Evolutionary conservation across 2,329 filamentous ascomycete genomes (phyloP).

Genomic region (Sclerotinia spermophila): DNA sequence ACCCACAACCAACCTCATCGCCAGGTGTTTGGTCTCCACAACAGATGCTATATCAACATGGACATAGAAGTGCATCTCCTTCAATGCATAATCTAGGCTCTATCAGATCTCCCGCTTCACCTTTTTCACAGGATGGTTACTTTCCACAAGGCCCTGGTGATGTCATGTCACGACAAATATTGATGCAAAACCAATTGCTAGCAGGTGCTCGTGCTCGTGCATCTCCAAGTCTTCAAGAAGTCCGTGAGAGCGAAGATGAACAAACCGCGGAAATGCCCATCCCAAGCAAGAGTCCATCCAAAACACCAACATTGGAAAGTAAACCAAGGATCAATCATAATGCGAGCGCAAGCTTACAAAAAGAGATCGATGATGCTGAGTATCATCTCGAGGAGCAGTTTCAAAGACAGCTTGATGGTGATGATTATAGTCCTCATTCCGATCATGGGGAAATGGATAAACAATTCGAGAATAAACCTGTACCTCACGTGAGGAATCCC

Average conservation of each 20-base stretch:
- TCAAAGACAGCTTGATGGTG: slow-evolving; percentile 73
- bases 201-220: slow-evolving; percentile 44
- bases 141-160: slow-evolving; percentile 36
- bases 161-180: slow-evolving; percentile 44
- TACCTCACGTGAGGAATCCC: slow-evolving; percentile 25
- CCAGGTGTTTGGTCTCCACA: slow-evolving; percentile 56
- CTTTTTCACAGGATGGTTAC: slow-evolving; percentile 47
- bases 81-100: slow-evolving; percentile 52
- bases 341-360: slow-evolving; percentile 72
- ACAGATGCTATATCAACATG: slow-evolving; percentile 49
- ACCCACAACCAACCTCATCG: slow-evolving; percentile 56
- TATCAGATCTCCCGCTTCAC: slow-evolving; percentile 62
- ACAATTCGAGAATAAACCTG: slow-evolving; percentile 23
- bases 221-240: slow-evolving; percentile 64
- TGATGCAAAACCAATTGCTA: slow-evolving; percentile 48
- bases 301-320: slow-evolving; percentile 48
- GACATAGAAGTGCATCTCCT: slow-evolving; percentile 61
- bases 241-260: slow-evolving; percentile 72
- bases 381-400: slow-evolving; percentile 80
- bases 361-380: slow-evolving; percentile 80
- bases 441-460: slow-evolving; percentile 33
- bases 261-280: slow-evolving; percentile 20
- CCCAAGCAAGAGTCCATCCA: slow-evolving; percentile 48
- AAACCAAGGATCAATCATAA: slow-evolving; percentile 63
- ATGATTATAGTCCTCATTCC: slow-evolving; percentile 66